Base-by-base conservation (phyloP, 2,329 filamentous ascomycete genomes). In the Aspergillus brasiliensis region DNA sequence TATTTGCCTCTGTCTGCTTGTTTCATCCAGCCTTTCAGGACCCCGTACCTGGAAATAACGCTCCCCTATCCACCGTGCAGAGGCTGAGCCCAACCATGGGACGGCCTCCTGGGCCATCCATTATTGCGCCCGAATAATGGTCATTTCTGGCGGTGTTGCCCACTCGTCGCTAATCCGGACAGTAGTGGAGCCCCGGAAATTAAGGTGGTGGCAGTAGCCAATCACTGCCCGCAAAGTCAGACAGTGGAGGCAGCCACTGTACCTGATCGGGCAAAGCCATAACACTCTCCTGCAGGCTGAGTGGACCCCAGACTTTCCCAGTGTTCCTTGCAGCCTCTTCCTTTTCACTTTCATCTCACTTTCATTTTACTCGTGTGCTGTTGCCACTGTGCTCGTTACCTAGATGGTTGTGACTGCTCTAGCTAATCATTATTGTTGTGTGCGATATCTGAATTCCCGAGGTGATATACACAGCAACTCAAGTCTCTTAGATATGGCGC, bases 251-350 rank as follows among this genome's bases (percentile, higher is more conserved):
- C 38, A 38, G 25, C n/a, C 52, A 28, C 40, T 8, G 11, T 10
- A 13, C 52, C 25, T 5, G 8, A 31, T 55, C 25, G 11, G 27
- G 52, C 8, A 44, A 42, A 55, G 52, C 38, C 37, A 28, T n/a
- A 34, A 46, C 40, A 55, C 8, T n/a, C 23, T 19, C 25, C 23
- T 49, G 46, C 46, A 49, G 46, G 25, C 40, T 19, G 28, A 5
- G 52, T 52, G 49, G 49, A 31, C 8, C 31, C 13, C 28, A 23
- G 49, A 52, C 49, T 55, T 54, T 44, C 15, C 28, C 23, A 28
- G 38, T 42, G 52, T 55, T 55, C 52, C 52, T 55, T 55, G 52
- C 52, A 55, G 37, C 38, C 38, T 7, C 23, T 42, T 7, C 25
- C 25, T 25, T 25, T 25, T 25, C 25, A 5, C 31, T 34, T 34